Evolutionary conservation across 495 filamentous ascomycete genomes (phyloP).

Genomic region (Poronia punctata): DNA sequence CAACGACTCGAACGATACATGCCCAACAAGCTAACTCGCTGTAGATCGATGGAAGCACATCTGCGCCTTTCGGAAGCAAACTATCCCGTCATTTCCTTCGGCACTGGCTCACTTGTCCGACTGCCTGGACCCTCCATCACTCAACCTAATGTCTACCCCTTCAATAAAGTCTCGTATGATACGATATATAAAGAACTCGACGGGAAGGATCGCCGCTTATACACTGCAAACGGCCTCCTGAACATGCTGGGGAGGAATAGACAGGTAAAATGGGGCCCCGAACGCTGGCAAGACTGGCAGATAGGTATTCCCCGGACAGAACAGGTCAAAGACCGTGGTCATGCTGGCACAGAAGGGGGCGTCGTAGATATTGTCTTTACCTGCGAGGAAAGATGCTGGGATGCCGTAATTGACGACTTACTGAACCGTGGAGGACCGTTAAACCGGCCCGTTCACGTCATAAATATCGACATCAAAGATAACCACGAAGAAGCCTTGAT

Average conservation of each 20-base stretch:
- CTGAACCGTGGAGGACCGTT: conserved; percentile 72
- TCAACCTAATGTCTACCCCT: conserved; percentile 94
- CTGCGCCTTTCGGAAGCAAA: conserved; percentile 73
- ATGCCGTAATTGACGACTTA: conserved; percentile 93
- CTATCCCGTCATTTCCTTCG: conserved; percentile 97
- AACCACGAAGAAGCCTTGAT: conserved; percentile 94
- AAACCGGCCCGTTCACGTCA: conserved; percentile 90
- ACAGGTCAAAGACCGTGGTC: conserved; percentile 56
- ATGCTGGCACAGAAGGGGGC: conserved; percentile 76
- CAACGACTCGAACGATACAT: neutral
- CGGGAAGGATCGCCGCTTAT: conserved; percentile 78
- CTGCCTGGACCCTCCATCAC: conserved; percentile 85
- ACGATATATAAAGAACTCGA: conserved; percentile 86
- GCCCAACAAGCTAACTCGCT: conserved; percentile 4
- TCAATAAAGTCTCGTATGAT: conserved; percentile 90
- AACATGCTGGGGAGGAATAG: conserved; percentile 95
- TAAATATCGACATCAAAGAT: conserved; percentile 97
- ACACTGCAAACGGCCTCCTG: conserved; percentile 83
- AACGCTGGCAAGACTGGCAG: conserved; percentile 98
- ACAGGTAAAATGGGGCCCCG: conserved; percentile 86
- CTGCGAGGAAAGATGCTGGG: conserved; percentile 97
- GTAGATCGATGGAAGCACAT: conserved; percentile 94
- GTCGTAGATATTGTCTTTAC: conserved; percentile 94
- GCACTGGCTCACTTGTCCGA: conserved; percentile 90
- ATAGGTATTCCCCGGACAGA: conserved; percentile 74